Base-by-base conservation (phyloP, 768 basidiomycete species). In the Lentinula guzmanii region DNA sequence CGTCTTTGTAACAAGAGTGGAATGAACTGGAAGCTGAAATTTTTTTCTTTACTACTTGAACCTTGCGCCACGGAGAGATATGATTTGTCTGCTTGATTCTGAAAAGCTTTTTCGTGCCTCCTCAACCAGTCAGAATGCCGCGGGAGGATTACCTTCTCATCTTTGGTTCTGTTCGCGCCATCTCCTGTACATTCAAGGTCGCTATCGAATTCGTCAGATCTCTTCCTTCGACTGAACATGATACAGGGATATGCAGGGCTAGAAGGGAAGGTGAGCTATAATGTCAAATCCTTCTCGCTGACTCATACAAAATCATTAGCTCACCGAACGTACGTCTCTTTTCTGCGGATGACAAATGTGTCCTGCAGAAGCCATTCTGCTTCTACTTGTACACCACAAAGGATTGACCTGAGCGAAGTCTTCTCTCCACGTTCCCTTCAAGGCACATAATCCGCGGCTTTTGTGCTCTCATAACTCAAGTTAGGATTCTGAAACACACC, bases 361-460 rank as follows among this genome's bases (percentile, higher is more conserved):
- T 28, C 24, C 39, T 37, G 16, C 39, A 37, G 55, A 56, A 42
- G 55, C 37, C 41, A 37, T 39, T 41, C 28, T 56, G 41, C 55
- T 56, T 56, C 37, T 56, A 15, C 24, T 15, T 11, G 31, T 56
- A 56, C 39, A 31, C 11, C 55, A 43, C 37, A 31, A 5, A 56
- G 41, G 39, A 42, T 42, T 56, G 37, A 1, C 41, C 39, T 28
- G 33, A 35, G 16, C 4, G 24, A 41, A 41, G 55, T 41, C 45
- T 33, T 59, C 45, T 21, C 24, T 48, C 45, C 58, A 59, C 58
- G 58, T 59, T 59, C 21, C 45, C 31, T 18, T 45, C 58, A 34
- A 50, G 58, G 58, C 58, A 59, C 46, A 24, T 45, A 48, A 41
- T 28, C 56, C 58, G 58, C 58, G 58, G 58, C 28, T 50, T 59